Evolutionary conservation across 257 asterid species (phyloP).

Genomic region (Nicotiana benthamiana): DNA sequence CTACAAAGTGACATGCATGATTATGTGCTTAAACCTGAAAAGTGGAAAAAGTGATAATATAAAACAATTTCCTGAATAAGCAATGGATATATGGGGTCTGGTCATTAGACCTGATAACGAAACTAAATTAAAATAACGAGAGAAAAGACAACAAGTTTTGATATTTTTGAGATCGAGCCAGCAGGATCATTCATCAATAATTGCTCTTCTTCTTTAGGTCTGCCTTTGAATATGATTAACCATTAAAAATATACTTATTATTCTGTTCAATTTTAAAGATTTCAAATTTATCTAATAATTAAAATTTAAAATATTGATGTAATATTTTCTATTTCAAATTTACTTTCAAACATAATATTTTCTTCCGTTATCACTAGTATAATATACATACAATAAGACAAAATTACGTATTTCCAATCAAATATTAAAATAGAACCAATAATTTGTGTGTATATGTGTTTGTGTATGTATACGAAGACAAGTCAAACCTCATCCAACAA

Average conservation of each 20-base stretch:
- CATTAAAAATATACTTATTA: too few relatives aligned
- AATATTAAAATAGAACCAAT: neutral
- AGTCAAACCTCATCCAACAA: neutral
- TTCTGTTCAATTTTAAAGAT: too few relatives aligned
- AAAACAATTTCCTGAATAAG: neutral
- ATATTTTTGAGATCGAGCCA: too few relatives aligned
- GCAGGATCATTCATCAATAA: too few relatives aligned
- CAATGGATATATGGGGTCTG: neutral
- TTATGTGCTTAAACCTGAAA: neutral
- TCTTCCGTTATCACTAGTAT: neutral
- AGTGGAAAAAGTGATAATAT: neutral
- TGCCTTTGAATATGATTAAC: too few relatives aligned
- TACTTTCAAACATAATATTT: neutral
- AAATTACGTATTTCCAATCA: neutral
- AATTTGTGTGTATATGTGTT: neutral
- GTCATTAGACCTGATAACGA: too few relatives aligned
- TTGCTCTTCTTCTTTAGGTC: too few relatives aligned
- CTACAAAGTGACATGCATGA: neutral
- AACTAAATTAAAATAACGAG: too few relatives aligned
- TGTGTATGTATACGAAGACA: neutral
- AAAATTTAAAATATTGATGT: too few relatives aligned
- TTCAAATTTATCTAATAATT: too few relatives aligned
- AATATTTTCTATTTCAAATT: too few relatives aligned
- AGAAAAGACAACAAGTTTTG: too few relatives aligned
- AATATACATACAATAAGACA: neutral